Evolutionary conservation across 2,329 filamentous ascomycete species (phyloP), one percentile per base, ranked within the genome.

Genomic region (Hirsutella rhossiliensis): DNA sequence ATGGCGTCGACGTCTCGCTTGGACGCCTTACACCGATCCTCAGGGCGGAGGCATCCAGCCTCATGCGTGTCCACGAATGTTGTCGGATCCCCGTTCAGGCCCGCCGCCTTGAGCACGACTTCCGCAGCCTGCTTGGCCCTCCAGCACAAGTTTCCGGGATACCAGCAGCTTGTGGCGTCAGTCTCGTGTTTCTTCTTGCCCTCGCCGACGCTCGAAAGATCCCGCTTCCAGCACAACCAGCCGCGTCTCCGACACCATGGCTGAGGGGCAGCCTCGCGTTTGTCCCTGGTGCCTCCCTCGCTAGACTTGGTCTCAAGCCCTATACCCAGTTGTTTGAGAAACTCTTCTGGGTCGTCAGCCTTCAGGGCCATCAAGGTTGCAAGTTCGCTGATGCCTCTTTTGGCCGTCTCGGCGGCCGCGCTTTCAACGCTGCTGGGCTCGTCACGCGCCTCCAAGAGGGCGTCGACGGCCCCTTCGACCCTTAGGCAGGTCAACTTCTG

Each of bases 301-400:
- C 46, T 47, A 50, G 59, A 57, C 13, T 12, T 28, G 12, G 20
- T 4, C 44, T 52, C 43, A 6, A 50, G 43, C 31, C 53, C 50
- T 27, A 64, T 53, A 20, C 49, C 46, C 43, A 68, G 60, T 18
- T 45, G 47, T 44, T 45, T 28, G 59, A 62, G 63, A 55, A 55
- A 67, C 32, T 50, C 50, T 8, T 47, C 45, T 19, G 63, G 56
- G 46, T 60, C 54, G 30, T 48, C 42, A 12, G 57, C 47, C 42
- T 57, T 49, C 40, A 58, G 53, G 40, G 65, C 58, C 38, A 65
- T 50, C 43, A 64, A 42, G 44, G 54, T 50, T 49, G 64, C 62
- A 37, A 69, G 63, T 45, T 67, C 59, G 52, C 62, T 53, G 48
- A 67, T 44, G 48, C 62, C 56, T 45, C 62, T 56, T 50, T 62